Evolutionary conservation across 208 protist species (phyloP).

Genomic region (Angomonas deanei): DNA sequence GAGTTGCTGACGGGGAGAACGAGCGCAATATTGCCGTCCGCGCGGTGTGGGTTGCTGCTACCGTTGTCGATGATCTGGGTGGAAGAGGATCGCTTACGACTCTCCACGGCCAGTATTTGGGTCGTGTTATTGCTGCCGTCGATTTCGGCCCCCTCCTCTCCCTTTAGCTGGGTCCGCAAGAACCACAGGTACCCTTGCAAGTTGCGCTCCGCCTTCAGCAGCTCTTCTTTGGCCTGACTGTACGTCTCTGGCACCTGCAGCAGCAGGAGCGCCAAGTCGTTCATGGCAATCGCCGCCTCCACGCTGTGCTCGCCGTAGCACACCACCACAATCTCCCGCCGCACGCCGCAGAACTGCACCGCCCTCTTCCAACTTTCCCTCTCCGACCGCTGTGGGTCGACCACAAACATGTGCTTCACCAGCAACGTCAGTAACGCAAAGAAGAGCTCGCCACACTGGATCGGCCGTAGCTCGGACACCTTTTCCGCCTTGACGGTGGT

Average conservation of each 20-base stretch:
- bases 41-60: not conserved
- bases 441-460: conserved; percentile 42
- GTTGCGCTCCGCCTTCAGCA: conserved; percentile 19
- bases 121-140: not conserved
- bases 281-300: conserved; percentile 36
- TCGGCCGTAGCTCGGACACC: conserved; percentile 21
- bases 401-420: conserved; percentile 33
- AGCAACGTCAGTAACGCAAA: conserved; percentile 26
- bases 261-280: conserved; percentile 25
- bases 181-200: conserved; percentile 13
- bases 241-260: conserved; percentile 23
- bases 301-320: conserved; percentile 30
- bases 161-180: not conserved
- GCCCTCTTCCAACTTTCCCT: conserved; percentile 31
- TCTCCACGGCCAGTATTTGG: not conserved
- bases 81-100: not conserved
- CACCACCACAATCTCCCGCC: conserved; percentile 29
- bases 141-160: not conserved
- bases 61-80: not conserved
- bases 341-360: conserved; percentile 30
- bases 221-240: conserved; percentile 31
- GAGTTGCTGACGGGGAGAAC: not conserved
- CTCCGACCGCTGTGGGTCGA: conserved; percentile 24
- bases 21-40: not conserved
- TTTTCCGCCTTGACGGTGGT: not conserved